phyloP scores from a whole-genome alignment of 2,329 filamentous ascomycete species.

The Fusarium sp. region DNA sequence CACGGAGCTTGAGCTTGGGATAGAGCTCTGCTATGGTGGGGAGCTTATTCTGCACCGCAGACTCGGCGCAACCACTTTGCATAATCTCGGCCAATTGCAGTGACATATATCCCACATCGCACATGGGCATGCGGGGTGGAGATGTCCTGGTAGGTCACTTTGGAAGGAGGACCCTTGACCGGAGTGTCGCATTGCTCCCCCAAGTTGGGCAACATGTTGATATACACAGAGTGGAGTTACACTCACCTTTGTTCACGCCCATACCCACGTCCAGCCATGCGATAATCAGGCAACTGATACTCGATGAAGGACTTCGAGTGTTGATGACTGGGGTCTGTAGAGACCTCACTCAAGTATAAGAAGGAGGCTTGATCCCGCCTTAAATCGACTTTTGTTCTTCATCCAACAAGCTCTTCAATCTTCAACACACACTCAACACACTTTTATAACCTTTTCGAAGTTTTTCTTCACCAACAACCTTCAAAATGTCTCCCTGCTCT shows the following conservation, averaged over 20 bases:
- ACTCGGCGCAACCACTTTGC: constrained; percentile 25
- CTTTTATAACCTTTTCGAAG: constrained; percentile 41
- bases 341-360: constrained; percentile 39
- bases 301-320: constrained; percentile 6
- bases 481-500: constrained; percentile 48
- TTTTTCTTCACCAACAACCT: constrained; percentile 40
- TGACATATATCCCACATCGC: constrained; percentile 11
- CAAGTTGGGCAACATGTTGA: constrained; percentile 25
- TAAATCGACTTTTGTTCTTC: constrained; percentile 30
- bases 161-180: constrained; percentile 12
- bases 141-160: neutral
- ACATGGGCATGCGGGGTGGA: constrained; percentile 41
- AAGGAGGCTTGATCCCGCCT: constrained; percentile 35
- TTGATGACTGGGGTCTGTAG: constrained; percentile 23
- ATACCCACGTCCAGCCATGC: constrained; percentile 34
- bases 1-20: constrained; percentile 21
- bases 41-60: constrained; percentile 30
- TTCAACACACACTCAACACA: constrained; percentile 34
- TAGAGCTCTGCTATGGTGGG: constrained; percentile 19
- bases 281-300: constrained; percentile 42
- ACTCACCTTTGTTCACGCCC: constrained; percentile 23
- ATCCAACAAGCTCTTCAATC: constrained; percentile 41
- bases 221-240: constrained; percentile 32
- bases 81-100: constrained; percentile 33
- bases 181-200: constrained; percentile 22